Percentiles rank a stretch among this genome's conserved stretches.
These are phyloP conservation scores for Withania somnifera DNA, from an alignment of 305 asterid species.

Conservation along the genomic window DNA sequence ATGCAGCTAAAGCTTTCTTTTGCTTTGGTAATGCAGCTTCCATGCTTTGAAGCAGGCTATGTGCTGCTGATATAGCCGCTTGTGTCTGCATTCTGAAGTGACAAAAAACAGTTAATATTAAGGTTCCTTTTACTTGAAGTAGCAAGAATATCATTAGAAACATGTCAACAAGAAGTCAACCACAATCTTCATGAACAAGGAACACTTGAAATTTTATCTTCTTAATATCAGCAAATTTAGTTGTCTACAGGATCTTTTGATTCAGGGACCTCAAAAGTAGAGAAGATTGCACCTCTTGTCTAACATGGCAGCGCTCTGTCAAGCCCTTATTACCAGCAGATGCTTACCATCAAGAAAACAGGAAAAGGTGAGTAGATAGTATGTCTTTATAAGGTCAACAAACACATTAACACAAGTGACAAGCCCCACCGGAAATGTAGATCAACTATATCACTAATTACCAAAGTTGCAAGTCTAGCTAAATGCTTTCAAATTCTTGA, in stretches of 20 bases:
- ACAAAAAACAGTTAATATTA: not conserved
- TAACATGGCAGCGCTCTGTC: not conserved
- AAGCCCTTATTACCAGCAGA: not conserved
- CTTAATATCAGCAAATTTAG: not conserved
- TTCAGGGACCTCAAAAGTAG: not conserved
- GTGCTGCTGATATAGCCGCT: constrained; percentile 51
- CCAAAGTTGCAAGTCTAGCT: not conserved
- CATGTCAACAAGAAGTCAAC: not conserved
- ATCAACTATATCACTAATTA: not conserved
- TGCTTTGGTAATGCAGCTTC: constrained; percentile 69
- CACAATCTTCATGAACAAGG: not conserved
- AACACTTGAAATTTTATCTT: not conserved
- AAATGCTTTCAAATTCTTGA: not conserved
- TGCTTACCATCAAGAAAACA: not conserved
- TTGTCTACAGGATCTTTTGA: not conserved
- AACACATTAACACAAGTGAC: not conserved
- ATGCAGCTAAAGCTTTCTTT: constrained; percentile 45
- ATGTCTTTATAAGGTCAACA: not conserved
- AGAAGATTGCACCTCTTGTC: not conserved
- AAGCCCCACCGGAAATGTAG: not conserved
- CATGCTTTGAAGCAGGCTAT: constrained; percentile 55
- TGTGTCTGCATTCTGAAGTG: constrained; percentile 43
- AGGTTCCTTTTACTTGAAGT: not conserved
- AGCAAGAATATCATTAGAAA: not conserved
- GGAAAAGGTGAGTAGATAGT: not conserved